Conservation (phyloP, 441 rosid genomes). For the Theobroma grandiflorum region DNA sequence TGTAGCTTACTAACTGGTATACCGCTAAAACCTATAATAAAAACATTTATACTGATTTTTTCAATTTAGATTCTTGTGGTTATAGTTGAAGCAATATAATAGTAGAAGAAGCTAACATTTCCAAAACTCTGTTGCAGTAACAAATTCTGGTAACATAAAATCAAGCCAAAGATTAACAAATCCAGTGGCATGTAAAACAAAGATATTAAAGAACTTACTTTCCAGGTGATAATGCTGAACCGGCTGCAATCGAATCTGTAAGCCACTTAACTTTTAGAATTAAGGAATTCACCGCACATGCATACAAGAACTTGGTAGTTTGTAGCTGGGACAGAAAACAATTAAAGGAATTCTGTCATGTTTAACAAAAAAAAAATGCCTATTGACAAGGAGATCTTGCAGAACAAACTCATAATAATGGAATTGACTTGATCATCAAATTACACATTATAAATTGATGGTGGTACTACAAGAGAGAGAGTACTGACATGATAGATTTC, state of each 20-base stretch:
- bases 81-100: not conserved
- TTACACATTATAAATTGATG: not conserved
- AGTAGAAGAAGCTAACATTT: not conserved
- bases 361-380: not conserved
- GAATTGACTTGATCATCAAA: constrained; percentile 6
- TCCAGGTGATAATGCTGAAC: constrained; percentile 52
- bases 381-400: not conserved
- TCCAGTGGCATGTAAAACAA: not conserved
- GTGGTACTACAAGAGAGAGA: not conserved
- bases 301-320: constrained; percentile 70
- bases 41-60: not conserved
- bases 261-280: constrained; percentile 62
- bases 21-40: not conserved
- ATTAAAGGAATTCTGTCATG: not conserved
- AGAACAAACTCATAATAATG: not conserved
- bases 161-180: not conserved
- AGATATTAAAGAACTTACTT: constrained; percentile 47
- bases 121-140: not conserved
- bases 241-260: constrained; percentile 61
- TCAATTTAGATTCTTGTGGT: not conserved
- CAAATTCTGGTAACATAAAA: not conserved
- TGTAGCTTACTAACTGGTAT: not conserved
- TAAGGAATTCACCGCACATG: constrained; percentile 61
- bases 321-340: constrained; percentile 49
- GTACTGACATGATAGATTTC: not conserved